Percentiles rank a stretch among this genome's conserved stretches.
Conservation (phyloP, 1,284 basidiomycete genomes). For the Porodaedalea pini region DNA sequence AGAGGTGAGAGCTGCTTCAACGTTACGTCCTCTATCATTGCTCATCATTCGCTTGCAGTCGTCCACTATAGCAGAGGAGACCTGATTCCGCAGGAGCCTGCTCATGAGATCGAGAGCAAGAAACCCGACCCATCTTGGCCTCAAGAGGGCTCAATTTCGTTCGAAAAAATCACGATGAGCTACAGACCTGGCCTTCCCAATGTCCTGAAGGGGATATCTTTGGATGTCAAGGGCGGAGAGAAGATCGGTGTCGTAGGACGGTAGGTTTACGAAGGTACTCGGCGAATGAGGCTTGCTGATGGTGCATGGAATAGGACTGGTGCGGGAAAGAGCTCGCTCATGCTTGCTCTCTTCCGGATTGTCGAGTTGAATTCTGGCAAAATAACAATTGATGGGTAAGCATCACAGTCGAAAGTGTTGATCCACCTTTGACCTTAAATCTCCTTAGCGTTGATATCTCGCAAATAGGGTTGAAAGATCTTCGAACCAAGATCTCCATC, state of each 20-base stretch:
- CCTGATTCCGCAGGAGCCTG: slow-evolving; percentile 59
- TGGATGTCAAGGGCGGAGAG: slow-evolving; percentile 63
- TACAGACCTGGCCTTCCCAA: slow-evolving; percentile 57
- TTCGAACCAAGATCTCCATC: slow-evolving; percentile 47
- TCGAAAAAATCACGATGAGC: slow-evolving; percentile 51
- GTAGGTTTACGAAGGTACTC: slow-evolving; percentile 23
- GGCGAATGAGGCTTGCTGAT: not conserved
- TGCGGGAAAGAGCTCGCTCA: slow-evolving; percentile 36
- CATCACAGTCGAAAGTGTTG: slow-evolving; percentile 39
- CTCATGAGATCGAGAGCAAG: slow-evolving; percentile 52
- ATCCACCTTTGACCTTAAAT: slow-evolving; percentile 24
- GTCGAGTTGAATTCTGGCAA: slow-evolving; percentile 38
- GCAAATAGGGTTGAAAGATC: slow-evolving; percentile 45
- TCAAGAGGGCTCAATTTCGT: slow-evolving; percentile 45
- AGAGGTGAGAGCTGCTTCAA: slow-evolving; percentile 37
- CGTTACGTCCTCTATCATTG: slow-evolving; percentile 3
- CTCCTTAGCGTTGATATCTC: slow-evolving; percentile 51
- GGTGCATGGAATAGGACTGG: slow-evolving; percentile 36
- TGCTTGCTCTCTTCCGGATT: slow-evolving; percentile 36
- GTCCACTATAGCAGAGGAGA: slow-evolving; percentile 57
- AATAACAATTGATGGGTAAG: slow-evolving; percentile 44
- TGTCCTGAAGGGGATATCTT: slow-evolving; percentile 55
- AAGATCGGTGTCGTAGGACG: slow-evolving; percentile 76
- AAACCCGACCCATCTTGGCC: slow-evolving; percentile 55
- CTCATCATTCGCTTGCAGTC: slow-evolving; percentile 33